Evolutionary conservation across 2,329 filamentous ascomycete species (phyloP).

Genomic region (Blastomyces silverae): DNA sequence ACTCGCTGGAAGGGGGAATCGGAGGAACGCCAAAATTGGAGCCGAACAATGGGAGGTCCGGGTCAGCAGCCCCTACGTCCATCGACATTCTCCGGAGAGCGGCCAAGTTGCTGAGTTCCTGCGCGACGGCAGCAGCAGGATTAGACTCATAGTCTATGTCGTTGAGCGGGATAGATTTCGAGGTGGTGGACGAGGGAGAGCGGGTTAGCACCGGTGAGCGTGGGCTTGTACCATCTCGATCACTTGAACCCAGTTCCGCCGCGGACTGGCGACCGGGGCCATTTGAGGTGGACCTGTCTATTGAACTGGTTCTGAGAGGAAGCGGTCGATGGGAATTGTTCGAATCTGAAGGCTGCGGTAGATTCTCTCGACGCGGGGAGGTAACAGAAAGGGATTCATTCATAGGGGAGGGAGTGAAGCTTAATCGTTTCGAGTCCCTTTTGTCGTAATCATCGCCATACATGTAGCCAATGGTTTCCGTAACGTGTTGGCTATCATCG

Average conservation of each 20-base stretch:
- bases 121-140: slow-evolving; percentile 78
- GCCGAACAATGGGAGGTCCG: slow-evolving; percentile 42
- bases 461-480: slow-evolving; percentile 83
- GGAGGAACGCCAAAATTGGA: slow-evolving; percentile 38
- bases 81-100: slow-evolving; percentile 89
- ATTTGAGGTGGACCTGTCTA: slow-evolving; percentile 34
- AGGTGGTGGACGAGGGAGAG: slow-evolving; percentile 48
- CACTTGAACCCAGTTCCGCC: slow-evolving; percentile 28
- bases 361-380: slow-evolving; percentile 7
- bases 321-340: slow-evolving; percentile 23
- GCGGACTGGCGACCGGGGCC: slow-evolving; percentile 28
- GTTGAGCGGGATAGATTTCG: slow-evolving; percentile 64
- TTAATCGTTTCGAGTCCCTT: slow-evolving; percentile 61
- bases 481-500: slow-evolving; percentile 89
- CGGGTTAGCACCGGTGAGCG: slow-evolving; percentile 51
- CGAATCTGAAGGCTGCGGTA: slow-evolving; percentile 20
- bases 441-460: slow-evolving; percentile 65
- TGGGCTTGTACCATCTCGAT: slow-evolving; percentile 43
- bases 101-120: slow-evolving; percentile 87
- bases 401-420: slow-evolving; percentile 57
- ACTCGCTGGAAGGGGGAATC: slow-evolving; percentile 39
- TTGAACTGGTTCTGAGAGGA: slow-evolving; percentile 20
- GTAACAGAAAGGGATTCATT: slow-evolving; percentile 41
- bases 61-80: slow-evolving; percentile 67
- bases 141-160: slow-evolving; percentile 85